Base-by-base conservation (phyloP, 306 rosid species). In the Begonia peltatifolia region DNA sequence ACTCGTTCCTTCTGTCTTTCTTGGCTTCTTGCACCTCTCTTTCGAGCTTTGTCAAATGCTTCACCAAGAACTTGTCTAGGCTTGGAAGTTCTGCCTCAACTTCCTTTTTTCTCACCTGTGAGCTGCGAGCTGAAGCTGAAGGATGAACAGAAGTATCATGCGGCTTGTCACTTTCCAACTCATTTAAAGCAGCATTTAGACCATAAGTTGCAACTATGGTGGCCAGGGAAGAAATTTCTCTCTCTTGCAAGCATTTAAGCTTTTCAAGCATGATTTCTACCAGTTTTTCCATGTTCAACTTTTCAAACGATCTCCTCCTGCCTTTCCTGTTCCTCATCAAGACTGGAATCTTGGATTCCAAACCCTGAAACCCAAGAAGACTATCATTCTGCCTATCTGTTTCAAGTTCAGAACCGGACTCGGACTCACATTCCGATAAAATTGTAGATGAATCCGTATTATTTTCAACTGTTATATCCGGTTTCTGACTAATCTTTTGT, bases 191-290 rank as follows among this genome's bases (percentile, higher is more conserved):
- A 47, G 99, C 94, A 64, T 72, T 90, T 62, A 86, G 63, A 68
- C 99, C 94, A 64, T 79, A 83, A 57, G 94, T 86, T 63, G 95
- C 99, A 57, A 90, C 94, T 60, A 86, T 83, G 42, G 92, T 86
- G 62, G 93, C 94, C 42, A 90, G 87, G 58, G 99, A 83, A 65
- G 95, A 83, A 68, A 86, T 87, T 50, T 83, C 95, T 52, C 76
- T 84, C 73, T 83, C 99, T 59, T 71, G 74, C 81, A 90, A 76
- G 68, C 87, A 67, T 71, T 80, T 76, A 67, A 90, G 83, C 84
- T 94, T 76, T 74, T 73, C 84, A 59, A 74, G 60, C 84, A 90
- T 86, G 80, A 73, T 73, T 47, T 67, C 81, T 57, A 69, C 86
- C 7, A 90, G 76, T 60, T 71, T 86, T 65, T 53, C 59, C 71